phyloP scores from a whole-genome alignment of 257 asterid species.

The Ilex asprella region DNA sequence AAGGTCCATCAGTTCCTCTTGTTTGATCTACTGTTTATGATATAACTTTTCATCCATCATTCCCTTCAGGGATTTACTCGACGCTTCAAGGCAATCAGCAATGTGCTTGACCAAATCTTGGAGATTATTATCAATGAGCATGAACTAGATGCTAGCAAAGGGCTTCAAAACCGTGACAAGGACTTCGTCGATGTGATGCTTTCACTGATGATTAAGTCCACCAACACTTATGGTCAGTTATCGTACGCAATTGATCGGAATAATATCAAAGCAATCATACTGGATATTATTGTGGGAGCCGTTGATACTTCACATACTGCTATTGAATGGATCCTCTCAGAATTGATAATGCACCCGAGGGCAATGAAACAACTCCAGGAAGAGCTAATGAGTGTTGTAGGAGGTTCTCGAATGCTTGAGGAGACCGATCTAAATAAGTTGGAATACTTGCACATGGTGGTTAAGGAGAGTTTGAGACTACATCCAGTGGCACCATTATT shows the following conservation, averaged over 20 bases:
- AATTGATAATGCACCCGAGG: constrained; percentile 4
- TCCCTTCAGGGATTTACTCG: background rate
- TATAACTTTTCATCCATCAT: background rate
- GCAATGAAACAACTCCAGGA: constrained; percentile 8
- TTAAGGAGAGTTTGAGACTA: constrained; percentile 11
- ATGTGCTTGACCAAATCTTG: background rate
- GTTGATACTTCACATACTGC: constrained; percentile 13
- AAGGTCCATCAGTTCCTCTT: too few species aligned
- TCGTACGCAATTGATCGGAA: constrained; percentile 6
- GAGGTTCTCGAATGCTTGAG: background rate
- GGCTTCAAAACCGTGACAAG: constrained; percentile 1
- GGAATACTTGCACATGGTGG: constrained; percentile 11
- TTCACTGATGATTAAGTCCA: background rate
- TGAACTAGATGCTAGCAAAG: constrained; percentile 5
- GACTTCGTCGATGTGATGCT: constrained; percentile 7
- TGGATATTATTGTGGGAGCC: constrained; percentile 10
- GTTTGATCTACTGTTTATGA: too few species aligned
- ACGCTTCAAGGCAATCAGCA: background rate
- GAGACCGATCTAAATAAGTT: constrained; percentile 8
- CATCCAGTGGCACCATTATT: constrained; percentile 12
- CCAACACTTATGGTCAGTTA: background rate
- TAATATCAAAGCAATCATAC: constrained; percentile 12
- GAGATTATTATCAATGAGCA: constrained; percentile 9
- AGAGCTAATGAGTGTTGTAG: constrained; percentile 2
- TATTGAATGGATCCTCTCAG: constrained; percentile 12